A percentile compares a stretch with the other conserved stretches of the same genome.
These are phyloP conservation scores for Mortierella sp. DNA, from an alignment of 371 early-diverging fungal genomes.

Conservation along the genomic window DNA sequence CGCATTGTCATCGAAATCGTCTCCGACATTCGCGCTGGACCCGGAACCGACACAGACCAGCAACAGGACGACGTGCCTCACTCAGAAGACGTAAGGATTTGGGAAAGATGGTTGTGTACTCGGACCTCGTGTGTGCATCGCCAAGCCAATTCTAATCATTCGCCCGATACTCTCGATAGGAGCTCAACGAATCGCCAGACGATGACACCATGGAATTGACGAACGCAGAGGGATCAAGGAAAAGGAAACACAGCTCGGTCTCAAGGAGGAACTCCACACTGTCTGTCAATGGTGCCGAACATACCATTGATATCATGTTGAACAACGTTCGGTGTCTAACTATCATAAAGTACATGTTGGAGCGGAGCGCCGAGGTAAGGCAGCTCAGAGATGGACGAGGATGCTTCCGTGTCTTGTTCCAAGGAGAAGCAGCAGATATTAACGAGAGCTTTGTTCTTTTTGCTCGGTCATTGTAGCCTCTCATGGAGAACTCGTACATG, in stretches of 20 bases:
- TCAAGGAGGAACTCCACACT: conserved; percentile 40
- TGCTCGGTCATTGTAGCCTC: conserved; percentile 34
- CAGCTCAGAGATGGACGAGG: background rate
- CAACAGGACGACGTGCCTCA: background rate
- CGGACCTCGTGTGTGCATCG: background rate
- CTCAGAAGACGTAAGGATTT: background rate
- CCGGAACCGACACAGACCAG: conserved; percentile 53
- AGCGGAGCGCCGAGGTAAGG: conserved; percentile 71
- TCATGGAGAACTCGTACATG: conserved; percentile 82
- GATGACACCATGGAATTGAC: conserved; percentile 46
- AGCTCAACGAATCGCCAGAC: conserved; percentile 42
- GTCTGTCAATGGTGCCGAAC: conserved; percentile 49
- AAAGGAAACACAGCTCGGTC: conserved; percentile 41
- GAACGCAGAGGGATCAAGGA: conserved; percentile 34
- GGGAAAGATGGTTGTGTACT: background rate
- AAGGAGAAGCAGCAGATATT: conserved; percentile 2
- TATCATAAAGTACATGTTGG: conserved; percentile 80
- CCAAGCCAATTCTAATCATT: background rate
- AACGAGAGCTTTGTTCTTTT: background rate
- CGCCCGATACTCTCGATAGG: conserved; percentile 11
- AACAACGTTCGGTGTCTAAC: conserved; percentile 79
- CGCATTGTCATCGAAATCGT: conserved; percentile 86
- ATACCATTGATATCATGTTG: conserved; percentile 65
- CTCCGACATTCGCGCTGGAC: conserved; percentile 69
- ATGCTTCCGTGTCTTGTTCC: no score